These are phyloP conservation scores for Monosporozyma yasuniensis DNA, from an alignment of 805 yeast species.

Conservation along the genomic window DNA sequence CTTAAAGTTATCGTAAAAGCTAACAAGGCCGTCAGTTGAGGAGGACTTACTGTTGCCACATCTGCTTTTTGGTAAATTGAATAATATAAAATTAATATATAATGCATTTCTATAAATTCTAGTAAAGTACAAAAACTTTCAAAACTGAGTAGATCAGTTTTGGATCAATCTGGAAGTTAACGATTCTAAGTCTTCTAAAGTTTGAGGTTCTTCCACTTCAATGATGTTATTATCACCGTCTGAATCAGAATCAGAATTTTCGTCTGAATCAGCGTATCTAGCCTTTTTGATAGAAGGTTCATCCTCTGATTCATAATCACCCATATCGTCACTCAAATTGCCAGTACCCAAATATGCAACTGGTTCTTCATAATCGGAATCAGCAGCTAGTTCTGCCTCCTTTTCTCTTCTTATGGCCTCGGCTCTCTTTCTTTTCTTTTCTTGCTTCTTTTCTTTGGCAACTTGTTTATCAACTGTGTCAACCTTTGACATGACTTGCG, in stretches of 20 bases:
- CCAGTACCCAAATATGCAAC: slow-evolving; percentile 30
- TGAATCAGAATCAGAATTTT: slow-evolving; percentile 16
- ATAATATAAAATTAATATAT: background rate
- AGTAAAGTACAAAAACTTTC: background rate
- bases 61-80: background rate
- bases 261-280: slow-evolving; percentile 3
- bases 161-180: slow-evolving; percentile 47
- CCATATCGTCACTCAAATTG: slow-evolving; percentile 37
- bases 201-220: slow-evolving; percentile 81
- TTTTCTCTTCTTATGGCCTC: slow-evolving; percentile 56
- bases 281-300: slow-evolving; percentile 22
- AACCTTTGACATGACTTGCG: slow-evolving; percentile 55
- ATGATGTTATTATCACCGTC: slow-evolving; percentile 36
- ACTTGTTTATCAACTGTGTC: slow-evolving; percentile 72
- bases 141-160: background rate
- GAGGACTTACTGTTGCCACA: background rate
- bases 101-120: slow-evolving; percentile 1
- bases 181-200: slow-evolving; percentile 90
- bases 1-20: slow-evolving; percentile 14
- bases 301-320: slow-evolving; percentile 16
- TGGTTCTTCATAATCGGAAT: slow-evolving; percentile 20
- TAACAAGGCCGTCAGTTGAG: background rate
- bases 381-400: slow-evolving; percentile 30
- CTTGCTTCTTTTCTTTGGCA: slow-evolving; percentile 70
- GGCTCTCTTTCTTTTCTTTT: slow-evolving; percentile 80